A percentile compares a stretch with the other conserved stretches of the same genome.
Conservation (phyloP, 2,329 filamentous ascomycete genomes). For the Teratosphaeria pseudoeucalypti region DNA sequence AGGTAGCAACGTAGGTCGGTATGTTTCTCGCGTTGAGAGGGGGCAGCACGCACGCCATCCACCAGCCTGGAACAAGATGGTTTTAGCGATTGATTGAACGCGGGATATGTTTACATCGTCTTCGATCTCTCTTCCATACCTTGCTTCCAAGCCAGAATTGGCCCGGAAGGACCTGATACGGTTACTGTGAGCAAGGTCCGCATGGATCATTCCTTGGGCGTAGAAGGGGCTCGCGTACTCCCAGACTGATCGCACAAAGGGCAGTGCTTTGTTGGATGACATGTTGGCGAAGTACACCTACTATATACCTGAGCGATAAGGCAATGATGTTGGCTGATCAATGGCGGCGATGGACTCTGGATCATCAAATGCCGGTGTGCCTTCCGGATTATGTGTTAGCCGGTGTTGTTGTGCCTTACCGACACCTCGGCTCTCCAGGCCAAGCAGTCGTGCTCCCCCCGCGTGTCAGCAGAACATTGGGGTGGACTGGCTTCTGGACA, state of each 20-base stretch:
- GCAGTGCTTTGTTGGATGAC: conserved; percentile 9
- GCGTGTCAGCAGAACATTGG: neutral
- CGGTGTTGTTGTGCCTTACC: neutral
- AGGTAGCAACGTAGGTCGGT: neutral
- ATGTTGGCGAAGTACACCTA: neutral
- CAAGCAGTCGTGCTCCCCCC: neutral
- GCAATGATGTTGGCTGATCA: neutral
- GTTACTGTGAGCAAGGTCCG: neutral
- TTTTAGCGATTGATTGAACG: too few relatives aligned
- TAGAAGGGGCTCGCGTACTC: conserved; percentile 6
- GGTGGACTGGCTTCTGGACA: neutral
- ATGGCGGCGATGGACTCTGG: neutral
- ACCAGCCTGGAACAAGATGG: conserved; percentile 1
- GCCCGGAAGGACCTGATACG: conserved; percentile 56
- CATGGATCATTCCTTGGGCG: neutral
- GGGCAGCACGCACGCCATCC: conserved; percentile 10
- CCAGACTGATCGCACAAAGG: conserved; percentile 24
- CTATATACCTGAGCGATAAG: too few relatives aligned
- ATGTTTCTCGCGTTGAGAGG: neutral
- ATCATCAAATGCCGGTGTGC: neutral
- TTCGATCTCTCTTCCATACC: conserved; percentile 40
- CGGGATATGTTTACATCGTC: conserved; percentile 4
- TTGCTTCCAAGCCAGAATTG: conserved; percentile 79
- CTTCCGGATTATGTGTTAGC: neutral
- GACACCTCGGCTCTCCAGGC: neutral